phyloP scores from a whole-genome alignment of 2,329 filamentous ascomycete genomes.

The Coniochaeta sp. region DNA sequence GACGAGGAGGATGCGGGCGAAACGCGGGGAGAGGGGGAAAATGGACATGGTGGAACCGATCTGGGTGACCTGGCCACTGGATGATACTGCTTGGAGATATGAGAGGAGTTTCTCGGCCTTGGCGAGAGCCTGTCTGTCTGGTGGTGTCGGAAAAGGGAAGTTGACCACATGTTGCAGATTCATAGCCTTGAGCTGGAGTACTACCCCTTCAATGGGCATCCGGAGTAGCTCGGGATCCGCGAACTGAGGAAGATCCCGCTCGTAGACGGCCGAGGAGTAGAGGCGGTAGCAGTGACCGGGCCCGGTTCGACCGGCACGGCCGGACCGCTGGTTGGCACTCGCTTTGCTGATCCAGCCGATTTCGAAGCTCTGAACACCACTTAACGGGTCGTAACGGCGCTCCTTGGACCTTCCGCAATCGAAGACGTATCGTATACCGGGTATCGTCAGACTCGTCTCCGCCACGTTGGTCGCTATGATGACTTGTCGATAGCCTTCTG shows the following conservation, averaged over 20 bases:
- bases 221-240: constrained; percentile 81
- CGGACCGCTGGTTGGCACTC: constrained; percentile 82
- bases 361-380: constrained; percentile 91
- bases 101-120: constrained; percentile 81
- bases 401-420: constrained; percentile 91
- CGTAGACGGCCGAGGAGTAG: constrained; percentile 91
- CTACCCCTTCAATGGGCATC: constrained; percentile 87
- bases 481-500: constrained; percentile 75
- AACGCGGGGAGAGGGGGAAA: constrained; percentile 85
- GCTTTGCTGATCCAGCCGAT: constrained; percentile 97
- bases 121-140: constrained; percentile 65
- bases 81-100: constrained; percentile 74
- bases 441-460: constrained; percentile 94
- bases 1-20: constrained; percentile 84
- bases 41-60: constrained; percentile 75
- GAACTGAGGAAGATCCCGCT: constrained; percentile 80
- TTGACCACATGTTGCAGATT: constrained; percentile 82
- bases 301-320: constrained; percentile 90
- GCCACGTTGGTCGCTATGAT: constrained; percentile 94
- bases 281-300: constrained; percentile 93
- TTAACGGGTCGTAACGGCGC: constrained; percentile 77
- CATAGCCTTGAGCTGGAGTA: constrained; percentile 92
- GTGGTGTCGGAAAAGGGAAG: constrained; percentile 93
- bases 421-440: constrained; percentile 90
- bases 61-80: constrained; percentile 66